Conservation (phyloP, 2,329 filamentous ascomycete species). For the Escovopsis sp. region DNA sequence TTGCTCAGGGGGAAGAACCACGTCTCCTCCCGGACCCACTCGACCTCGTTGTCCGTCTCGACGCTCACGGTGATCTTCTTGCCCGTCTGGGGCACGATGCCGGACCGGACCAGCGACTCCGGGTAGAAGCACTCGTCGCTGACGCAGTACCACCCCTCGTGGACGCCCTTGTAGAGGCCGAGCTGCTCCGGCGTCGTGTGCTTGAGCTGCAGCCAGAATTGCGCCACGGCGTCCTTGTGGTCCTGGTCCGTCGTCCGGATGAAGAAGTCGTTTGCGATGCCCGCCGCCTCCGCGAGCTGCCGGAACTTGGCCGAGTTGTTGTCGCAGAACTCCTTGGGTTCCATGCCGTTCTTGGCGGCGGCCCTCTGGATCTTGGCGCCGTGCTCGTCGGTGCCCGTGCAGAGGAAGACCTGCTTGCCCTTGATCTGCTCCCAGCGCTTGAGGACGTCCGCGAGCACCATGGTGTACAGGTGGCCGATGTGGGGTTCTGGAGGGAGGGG, state of each 20-base stretch:
- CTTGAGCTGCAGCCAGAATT: slow-evolving; percentile 74
- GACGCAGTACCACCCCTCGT: slow-evolving; percentile 93
- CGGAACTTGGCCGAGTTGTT: slow-evolving; percentile 66
- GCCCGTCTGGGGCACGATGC: slow-evolving; percentile 66
- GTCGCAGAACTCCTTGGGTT: slow-evolving; percentile 80
- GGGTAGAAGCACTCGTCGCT: slow-evolving; percentile 96
- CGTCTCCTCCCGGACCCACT: slow-evolving; percentile 86
- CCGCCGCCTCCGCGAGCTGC: slow-evolving; percentile 53
- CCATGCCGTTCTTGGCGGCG: slow-evolving; percentile 52
- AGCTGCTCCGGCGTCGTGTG: slow-evolving; percentile 38
- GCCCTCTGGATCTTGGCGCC: slow-evolving; percentile 94
- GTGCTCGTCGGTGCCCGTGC: slow-evolving; percentile 93
- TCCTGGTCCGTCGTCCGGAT: slow-evolving; percentile 78
- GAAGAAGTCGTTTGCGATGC: slow-evolving; percentile 70
- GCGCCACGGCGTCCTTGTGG: slow-evolving; percentile 72
- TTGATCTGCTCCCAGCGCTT: slow-evolving; percentile 81
- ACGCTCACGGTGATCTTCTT: slow-evolving; percentile 67
- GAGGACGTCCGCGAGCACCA: slow-evolving; percentile 79
- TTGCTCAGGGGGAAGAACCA: slow-evolving; percentile 88
- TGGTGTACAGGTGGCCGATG: slow-evolving; percentile 85
- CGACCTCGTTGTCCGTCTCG: slow-evolving; percentile 84
- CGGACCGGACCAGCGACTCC: slow-evolving; percentile 54
- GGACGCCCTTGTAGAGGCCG: slow-evolving; percentile 71
- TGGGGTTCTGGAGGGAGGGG: slow-evolving; percentile 55
- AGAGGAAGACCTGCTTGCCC: slow-evolving; percentile 55